Base-by-base conservation (phyloP, 495 filamentous ascomycete species). In the Penicillium odoratum region DNA sequence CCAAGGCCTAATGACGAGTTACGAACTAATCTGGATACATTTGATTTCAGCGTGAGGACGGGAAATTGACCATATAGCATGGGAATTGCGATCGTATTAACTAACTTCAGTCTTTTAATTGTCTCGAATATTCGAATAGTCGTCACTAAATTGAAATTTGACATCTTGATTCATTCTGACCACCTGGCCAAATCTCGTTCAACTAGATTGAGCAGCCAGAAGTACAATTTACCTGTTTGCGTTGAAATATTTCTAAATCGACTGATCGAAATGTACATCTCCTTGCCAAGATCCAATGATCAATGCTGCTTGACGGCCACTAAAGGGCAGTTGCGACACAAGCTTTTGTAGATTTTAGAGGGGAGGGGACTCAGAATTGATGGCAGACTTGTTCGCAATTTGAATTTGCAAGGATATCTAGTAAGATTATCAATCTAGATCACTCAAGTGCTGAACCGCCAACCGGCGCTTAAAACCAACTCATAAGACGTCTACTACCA, bases 1-100 rank as follows among this genome's bases (percentile, higher is more conserved):
- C 26, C 26, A 69, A 67, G 33, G 30, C 56, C 16, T 67, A 48
- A 59, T 34, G 7, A 34, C 38, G 29, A 55, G 13, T 43, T 10
- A 46, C 28, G 29, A 45, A 55, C 13, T 43, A 16, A 40, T 13
- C 13, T 57, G 47, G 3, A 49, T 49, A 28, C 28, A 5, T 49
- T 30, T 16, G 18, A 25, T 38, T 31, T 13, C n/a, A n/a, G 36
- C 28, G 51, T 42, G 40, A 16, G n/a, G 26, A 33, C 16, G 40
- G 52, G 52, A 55, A 16, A 55, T 45, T 55, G 52, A 55, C n/a
- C 36, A 53, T 26, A 53, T 44, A 34, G 52, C 48, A 51, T 25
- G 31, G 33, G 30, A 36, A 28, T 50, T 50, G 44, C 38, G 38
- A 47, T 25, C 21, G 44, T 28, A 28, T 47, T 8, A 13, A 48